Base-by-base conservation (phyloP, 2,329 filamentous ascomycete species). In the Ophidiomyces ophidiicola region DNA sequence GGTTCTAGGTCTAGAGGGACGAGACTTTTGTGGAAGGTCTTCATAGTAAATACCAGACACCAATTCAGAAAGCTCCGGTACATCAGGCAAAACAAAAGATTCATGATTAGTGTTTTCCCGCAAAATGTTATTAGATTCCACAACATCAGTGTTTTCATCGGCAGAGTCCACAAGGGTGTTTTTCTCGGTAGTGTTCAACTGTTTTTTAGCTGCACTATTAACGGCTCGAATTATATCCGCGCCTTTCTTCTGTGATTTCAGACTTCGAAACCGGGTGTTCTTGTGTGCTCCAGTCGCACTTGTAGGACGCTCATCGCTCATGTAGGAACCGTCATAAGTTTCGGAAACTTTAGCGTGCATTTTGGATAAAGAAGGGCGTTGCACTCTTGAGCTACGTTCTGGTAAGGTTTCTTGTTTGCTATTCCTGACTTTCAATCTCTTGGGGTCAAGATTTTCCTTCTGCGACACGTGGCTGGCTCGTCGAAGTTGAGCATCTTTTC, bases 41-140 rank as follows among this genome's bases (percentile, higher is more conserved):
- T 41, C 42, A 5, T 41, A 53, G 45, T 71, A 72, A 5, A 70
- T 62, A 38, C 72, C 72, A 15, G 72, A 75, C 7, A 78, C 68
- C 20, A 78, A 61, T 49, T 78, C 73, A 4, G 72, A 76, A 42
- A 77, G 64, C 47, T 78, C 74, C 5, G 71, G 69, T 31, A 76
- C 59, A 45, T 77, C 71, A 2, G 75, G 74, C 3, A 79, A 62
- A 35, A 74, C 63, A 50, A 78, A 78, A 0, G 75, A 78, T 43
- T 73, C 71, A 26, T 67, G 64, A 12, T 72, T 76, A 44, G 61
- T 61, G 44, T 64, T 72, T 33, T 65, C 64, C 19, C 26, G 25
- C 12, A 42, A 17, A 12, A 23, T 46, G 21, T 44, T 36, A 26
- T 34, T 25, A n/a, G 41, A 38, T 14, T 40, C 36, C 10, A 30